Evolutionary conservation across 176 grass and related monocot species (phyloP).

Genomic region (Hordeum vulgare): DNA sequence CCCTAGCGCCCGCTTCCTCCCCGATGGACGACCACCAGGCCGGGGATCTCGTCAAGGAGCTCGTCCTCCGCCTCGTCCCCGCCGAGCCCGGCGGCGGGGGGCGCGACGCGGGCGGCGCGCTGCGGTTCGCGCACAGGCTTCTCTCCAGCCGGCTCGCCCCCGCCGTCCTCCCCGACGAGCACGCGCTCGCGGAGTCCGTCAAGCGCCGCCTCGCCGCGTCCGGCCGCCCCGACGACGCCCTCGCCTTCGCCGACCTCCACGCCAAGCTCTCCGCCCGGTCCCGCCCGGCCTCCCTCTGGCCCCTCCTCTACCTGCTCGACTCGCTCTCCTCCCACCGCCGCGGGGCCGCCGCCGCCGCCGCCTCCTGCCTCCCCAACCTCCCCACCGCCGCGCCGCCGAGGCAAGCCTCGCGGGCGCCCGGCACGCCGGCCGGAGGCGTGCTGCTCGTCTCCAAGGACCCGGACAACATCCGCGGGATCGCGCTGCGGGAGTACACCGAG

Average conservation of each 20-base stretch:
- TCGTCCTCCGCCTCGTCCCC: slow-evolving; percentile 65
- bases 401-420: slow-evolving; percentile 19
- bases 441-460: slow-evolving; percentile 76
- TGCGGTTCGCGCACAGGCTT: slow-evolving; percentile 61
- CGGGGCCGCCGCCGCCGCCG: slow-evolving; percentile 18
- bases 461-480: slow-evolving; percentile 81
- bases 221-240: slow-evolving; percentile 49
- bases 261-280: slow-evolving; percentile 72
- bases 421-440: slow-evolving; percentile 47
- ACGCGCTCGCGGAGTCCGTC: slow-evolving; percentile 79
- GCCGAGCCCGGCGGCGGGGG: slow-evolving; percentile 5
- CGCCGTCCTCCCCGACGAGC: slow-evolving; percentile 55
- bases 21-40: slow-evolving; percentile 76
- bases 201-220: slow-evolving; percentile 65
- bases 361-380: slow-evolving; percentile 27
- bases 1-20: background rate
- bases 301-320: slow-evolving; percentile 89
- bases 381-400: slow-evolving; percentile 18
- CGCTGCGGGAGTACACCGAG: slow-evolving; percentile 81
- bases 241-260: slow-evolving; percentile 83
- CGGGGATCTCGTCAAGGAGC: slow-evolving; percentile 84
- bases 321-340: slow-evolving; percentile 65
- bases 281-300: slow-evolving; percentile 67
- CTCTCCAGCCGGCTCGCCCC: slow-evolving; percentile 78
- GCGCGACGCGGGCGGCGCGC: slow-evolving; percentile 27